A percentile compares a stretch with the other conserved stretches of the same genome.
These are phyloP conservation scores for Volvox carteri DNA, from an alignment of 163 green algal species.

Conservation along the genomic window DNA sequence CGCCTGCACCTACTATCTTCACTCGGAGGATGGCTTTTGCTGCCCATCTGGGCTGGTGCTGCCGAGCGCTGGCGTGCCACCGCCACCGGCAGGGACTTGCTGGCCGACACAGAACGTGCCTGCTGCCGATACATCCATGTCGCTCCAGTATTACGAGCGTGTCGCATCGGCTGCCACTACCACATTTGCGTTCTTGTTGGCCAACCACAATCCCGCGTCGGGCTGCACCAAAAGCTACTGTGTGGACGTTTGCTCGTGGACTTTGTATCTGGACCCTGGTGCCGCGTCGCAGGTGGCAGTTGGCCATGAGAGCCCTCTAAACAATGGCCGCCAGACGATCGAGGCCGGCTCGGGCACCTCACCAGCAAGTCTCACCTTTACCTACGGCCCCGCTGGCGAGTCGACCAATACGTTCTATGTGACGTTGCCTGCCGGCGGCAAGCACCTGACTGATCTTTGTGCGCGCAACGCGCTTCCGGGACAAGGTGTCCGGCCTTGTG, in stretches of 20 bases:
- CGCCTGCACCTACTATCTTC: slow-evolving; percentile 57
- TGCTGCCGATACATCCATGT: slow-evolving; percentile 38
- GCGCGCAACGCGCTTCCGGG: slow-evolving; percentile 42
- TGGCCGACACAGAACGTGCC: slow-evolving; percentile 16
- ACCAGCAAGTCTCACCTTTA: slow-evolving; percentile 49
- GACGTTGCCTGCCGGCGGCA: slow-evolving; percentile 33
- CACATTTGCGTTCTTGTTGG: slow-evolving; percentile 59
- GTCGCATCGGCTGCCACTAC: not conserved
- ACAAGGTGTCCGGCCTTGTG: slow-evolving; percentile 58
- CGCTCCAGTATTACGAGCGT: slow-evolving; percentile 58
- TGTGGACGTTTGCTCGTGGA: slow-evolving; percentile 60
- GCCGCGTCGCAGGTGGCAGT: slow-evolving; percentile 10
- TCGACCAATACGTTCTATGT: slow-evolving; percentile 45
- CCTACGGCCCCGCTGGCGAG: slow-evolving; percentile 49
- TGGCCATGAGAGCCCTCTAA: slow-evolving; percentile 36
- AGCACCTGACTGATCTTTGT: slow-evolving; percentile 45
- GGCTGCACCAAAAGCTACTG: slow-evolving; percentile 57
- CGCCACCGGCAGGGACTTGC: slow-evolving; percentile 28
- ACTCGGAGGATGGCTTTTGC: slow-evolving; percentile 60
- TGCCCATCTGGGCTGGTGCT: slow-evolving; percentile 48
- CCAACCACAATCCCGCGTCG: slow-evolving; percentile 45
- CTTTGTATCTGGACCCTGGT: slow-evolving; percentile 35
- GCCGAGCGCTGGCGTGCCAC: not conserved
- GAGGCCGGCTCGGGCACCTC: too few relatives aligned
- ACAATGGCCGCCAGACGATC: slow-evolving; percentile 42